Conservation (phyloP, 495 filamentous ascomycete species). For the Xanthoparmelia taractica region DNA sequence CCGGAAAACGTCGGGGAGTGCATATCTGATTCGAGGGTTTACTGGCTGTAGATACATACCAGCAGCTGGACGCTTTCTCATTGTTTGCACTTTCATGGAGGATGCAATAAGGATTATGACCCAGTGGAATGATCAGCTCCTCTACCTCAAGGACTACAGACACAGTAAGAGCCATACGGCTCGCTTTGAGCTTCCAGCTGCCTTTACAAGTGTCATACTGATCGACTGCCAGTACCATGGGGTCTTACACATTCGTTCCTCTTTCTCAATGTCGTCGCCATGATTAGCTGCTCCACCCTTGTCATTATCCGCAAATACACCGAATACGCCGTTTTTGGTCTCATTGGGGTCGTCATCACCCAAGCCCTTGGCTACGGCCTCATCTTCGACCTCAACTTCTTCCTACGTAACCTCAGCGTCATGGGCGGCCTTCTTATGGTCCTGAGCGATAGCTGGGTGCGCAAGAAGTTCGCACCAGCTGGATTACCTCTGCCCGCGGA, state of each 20-base stretch:
- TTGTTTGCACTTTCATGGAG: slow-evolving; percentile 97
- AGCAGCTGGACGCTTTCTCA: slow-evolving; percentile 91
- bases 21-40: background rate
- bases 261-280: slow-evolving; percentile 80
- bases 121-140: slow-evolving; percentile 93
- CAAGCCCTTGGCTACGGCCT: slow-evolving; percentile 96
- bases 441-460: slow-evolving; percentile 92
- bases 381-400: slow-evolving; percentile 99
- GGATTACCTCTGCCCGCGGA: slow-evolving; percentile 90
- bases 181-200: background rate
- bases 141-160: slow-evolving; percentile 87
- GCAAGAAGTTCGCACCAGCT: slow-evolving; percentile 93
- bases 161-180: slow-evolving; percentile 57
- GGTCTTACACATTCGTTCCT: slow-evolving; percentile 94
- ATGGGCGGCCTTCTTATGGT: slow-evolving; percentile 97
- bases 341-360: slow-evolving; percentile 85
- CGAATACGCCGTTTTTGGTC: slow-evolving; percentile 82
- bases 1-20: slow-evolving; percentile 9
- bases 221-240: slow-evolving; percentile 57
- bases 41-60: slow-evolving; percentile 66
- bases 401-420: slow-evolving; percentile 95
- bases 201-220: slow-evolving; percentile 12
- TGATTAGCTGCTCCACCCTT: slow-evolving; percentile 71
- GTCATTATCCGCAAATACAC: slow-evolving; percentile 88
- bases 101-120: slow-evolving; percentile 93